Conservation (phyloP, 352 stramenopile genomes). For the Pythium volutum region DNA sequence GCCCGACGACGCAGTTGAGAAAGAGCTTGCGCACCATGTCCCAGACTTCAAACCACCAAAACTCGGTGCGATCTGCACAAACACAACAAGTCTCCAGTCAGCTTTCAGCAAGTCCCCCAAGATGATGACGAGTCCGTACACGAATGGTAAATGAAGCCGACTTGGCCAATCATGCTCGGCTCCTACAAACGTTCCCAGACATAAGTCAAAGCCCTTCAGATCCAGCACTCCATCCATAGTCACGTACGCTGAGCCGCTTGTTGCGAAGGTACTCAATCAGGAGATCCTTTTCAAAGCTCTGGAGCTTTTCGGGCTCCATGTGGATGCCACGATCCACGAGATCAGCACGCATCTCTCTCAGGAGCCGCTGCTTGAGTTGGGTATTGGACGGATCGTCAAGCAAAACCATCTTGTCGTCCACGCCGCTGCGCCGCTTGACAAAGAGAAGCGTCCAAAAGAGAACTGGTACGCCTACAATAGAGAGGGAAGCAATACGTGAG, state of each 20-base stretch:
- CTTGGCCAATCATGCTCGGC: constrained; percentile 66
- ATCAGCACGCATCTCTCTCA: constrained; percentile 49
- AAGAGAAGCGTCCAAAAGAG: constrained; percentile 69
- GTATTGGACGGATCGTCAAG: constrained; percentile 36
- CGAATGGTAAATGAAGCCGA: constrained; percentile 79
- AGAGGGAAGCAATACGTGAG: no score
- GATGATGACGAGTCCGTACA: constrained; percentile 31
- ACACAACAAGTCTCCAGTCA: not conserved
- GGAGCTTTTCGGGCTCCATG: constrained; percentile 44
- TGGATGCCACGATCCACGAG: constrained; percentile 36
- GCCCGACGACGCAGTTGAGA: constrained; percentile 61
- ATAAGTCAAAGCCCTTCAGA: no score
- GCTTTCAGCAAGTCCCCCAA: not conserved
- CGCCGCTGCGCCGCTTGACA: constrained; percentile 41
- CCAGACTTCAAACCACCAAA: constrained; percentile 83
- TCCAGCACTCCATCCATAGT: no score
- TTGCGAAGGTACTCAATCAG: constrained; percentile 54
- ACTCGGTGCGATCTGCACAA: constrained; percentile 45
- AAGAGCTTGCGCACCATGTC: constrained; percentile 70
- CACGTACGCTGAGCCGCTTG: constrained; percentile 46
- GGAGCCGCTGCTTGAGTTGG: constrained; percentile 40
- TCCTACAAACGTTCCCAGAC: constrained; percentile 44
- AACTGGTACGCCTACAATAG: constrained; percentile 50
- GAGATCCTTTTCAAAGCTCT: constrained; percentile 48
- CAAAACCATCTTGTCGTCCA: constrained; percentile 49